Evolutionary conservation across 202 grass and related monocot species (phyloP).

Genomic region (Cymbopogon flexuosus): DNA sequence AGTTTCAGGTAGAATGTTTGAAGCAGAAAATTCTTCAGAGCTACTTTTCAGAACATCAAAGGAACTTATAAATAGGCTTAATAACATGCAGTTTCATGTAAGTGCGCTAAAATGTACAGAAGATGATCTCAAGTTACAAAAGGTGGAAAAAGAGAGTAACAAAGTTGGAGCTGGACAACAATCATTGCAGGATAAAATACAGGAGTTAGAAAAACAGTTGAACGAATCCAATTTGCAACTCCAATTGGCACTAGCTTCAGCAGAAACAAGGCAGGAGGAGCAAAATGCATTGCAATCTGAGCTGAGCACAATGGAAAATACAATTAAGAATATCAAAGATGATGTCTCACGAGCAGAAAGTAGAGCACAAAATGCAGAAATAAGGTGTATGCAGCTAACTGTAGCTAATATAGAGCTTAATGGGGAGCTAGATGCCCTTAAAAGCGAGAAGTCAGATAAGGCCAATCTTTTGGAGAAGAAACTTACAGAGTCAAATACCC

Average conservation of each 20-base stretch:
- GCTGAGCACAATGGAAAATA: conserved; percentile 38
- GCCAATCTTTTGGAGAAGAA: conserved; percentile 51
- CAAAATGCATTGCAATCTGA: conserved; percentile 30
- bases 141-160: conserved; percentile 24
- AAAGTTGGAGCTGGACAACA: not conserved
- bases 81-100: conserved; percentile 39
- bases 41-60: conserved; percentile 55
- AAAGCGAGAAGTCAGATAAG: conserved; percentile 49
- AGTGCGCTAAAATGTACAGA: conserved; percentile 39
- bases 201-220: conserved; percentile 50
- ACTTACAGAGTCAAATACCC: conserved; percentile 55
- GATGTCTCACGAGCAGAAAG: conserved; percentile 52
- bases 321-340: conserved; percentile 49
- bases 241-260: conserved; percentile 37
- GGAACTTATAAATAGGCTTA: conserved; percentile 48
- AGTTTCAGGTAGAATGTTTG: conserved; percentile 48
- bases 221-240: conserved; percentile 44
- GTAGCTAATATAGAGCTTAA: conserved; percentile 54
- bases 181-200: conserved; percentile 42
- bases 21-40: conserved; percentile 63
- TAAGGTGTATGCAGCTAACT: conserved; percentile 49
- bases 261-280: conserved; percentile 42
- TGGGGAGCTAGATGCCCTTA: conserved; percentile 42
- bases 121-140: conserved; percentile 35
- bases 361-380: conserved; percentile 58